These are phyloP conservation scores for Pelagophyceae sp. DNA, from an alignment of 352 stramenopile species.

Conservation along the genomic window DNA sequence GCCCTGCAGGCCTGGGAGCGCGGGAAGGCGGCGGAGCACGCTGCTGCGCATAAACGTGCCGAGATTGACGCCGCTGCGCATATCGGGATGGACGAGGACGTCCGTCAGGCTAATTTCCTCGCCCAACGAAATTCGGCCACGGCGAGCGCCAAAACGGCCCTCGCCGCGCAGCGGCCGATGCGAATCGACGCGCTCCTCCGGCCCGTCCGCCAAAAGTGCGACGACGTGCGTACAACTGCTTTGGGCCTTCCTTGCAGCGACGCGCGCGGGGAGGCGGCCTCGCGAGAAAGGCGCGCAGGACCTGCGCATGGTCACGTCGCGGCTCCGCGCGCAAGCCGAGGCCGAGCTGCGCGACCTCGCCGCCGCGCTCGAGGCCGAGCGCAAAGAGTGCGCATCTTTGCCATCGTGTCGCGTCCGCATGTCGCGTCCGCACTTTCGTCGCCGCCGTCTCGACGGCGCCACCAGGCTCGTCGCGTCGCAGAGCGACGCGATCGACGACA, in stretches of 20 bases:
- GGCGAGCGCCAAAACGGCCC: neutral
- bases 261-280: no score
- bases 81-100: neutral
- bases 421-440: no score
- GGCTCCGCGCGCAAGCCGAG: neutral
- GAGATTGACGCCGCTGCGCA: neutral
- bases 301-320: neutral
- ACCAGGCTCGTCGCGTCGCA: neutral
- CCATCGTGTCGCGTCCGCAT: no score
- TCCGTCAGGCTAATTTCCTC: neutral
- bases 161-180: neutral
- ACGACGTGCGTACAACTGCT: no score
- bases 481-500: neutral
- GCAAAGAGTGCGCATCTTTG: no score
- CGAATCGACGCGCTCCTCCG: neutral
- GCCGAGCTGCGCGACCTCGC: neutral
- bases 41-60: neutral
- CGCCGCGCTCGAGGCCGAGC: neutral
- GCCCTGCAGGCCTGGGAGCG: neutral
- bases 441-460: no score
- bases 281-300: no score
- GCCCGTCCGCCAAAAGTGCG: neutral
- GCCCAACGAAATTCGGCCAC: neutral
- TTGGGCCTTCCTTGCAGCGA: no score
- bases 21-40: neutral